Conservation (phyloP, 176 grass and related monocot species). For the Carex pumila region DNA sequence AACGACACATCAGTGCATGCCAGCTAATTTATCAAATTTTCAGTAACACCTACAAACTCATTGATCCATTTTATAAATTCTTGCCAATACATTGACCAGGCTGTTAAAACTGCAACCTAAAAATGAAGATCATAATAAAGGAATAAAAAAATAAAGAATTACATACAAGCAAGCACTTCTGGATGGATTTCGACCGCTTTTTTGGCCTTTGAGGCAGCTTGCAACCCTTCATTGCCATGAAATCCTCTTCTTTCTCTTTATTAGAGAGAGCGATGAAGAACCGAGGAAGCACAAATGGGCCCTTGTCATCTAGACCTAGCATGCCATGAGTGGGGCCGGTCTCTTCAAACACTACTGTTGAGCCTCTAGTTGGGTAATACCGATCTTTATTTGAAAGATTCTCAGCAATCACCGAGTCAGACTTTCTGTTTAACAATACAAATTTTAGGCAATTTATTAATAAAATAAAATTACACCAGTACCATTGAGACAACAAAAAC, state of each 20-base stretch:
- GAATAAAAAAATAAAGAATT: background rate
- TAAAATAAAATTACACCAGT: background rate
- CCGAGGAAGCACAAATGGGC: slow-evolving; percentile 36
- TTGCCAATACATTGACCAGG: background rate
- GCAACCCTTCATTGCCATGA: slow-evolving; percentile 98
- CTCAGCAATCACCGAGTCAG: slow-evolving; percentile 37
- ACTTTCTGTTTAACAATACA: slow-evolving; percentile 41
- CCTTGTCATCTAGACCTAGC: slow-evolving; percentile 51
- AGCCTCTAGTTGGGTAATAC: slow-evolving; percentile 88
- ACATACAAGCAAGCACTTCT: slow-evolving; percentile 84
- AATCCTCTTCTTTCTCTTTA: slow-evolving; percentile 99
- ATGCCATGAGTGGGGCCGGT: slow-evolving; percentile 31
- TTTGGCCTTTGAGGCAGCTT: slow-evolving; percentile 97
- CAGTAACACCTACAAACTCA: background rate
- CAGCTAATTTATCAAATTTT: background rate
- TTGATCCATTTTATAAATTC: background rate
- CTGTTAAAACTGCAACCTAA: background rate
- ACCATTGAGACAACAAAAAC: background rate
- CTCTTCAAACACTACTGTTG: slow-evolving; percentile 47
- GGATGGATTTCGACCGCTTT: slow-evolving; percentile 92
- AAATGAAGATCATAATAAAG: background rate
- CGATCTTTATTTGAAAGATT: slow-evolving; percentile 79
- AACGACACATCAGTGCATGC: background rate
- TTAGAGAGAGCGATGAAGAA: slow-evolving; percentile 97
- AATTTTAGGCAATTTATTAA: background rate